A percentile compares a stretch with the other conserved stretches of the same genome.
Evolutionary conservation across 495 filamentous ascomycete genomes (phyloP).

Genomic region (Penicillium argentinense): DNA sequence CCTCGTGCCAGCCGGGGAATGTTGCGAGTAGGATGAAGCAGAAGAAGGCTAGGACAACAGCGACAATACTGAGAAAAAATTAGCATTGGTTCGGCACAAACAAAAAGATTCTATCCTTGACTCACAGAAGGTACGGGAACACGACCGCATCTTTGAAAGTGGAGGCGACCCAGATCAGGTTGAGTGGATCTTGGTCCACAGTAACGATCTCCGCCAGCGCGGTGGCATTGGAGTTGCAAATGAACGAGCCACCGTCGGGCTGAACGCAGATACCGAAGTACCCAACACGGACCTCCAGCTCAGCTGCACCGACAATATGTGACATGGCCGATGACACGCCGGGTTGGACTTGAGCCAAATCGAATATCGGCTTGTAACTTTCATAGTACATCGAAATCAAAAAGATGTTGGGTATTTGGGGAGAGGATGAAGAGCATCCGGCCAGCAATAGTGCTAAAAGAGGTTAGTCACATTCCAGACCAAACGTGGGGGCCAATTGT

Average conservation of each 20-base stretch:
- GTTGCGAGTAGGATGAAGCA: constrained; percentile 70
- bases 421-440: constrained; percentile 69
- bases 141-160: constrained; percentile 74
- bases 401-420: constrained; percentile 67
- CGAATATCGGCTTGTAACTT: constrained; percentile 59
- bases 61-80: constrained; percentile 55
- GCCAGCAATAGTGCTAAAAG: constrained; percentile 61
- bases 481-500: not conserved
- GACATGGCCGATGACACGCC: constrained; percentile 67
- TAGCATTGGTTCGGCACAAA: constrained; percentile 3
- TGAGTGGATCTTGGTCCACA: constrained; percentile 67
- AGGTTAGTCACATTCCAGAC: constrained; percentile 25
- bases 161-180: constrained; percentile 68
- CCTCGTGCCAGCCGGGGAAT: constrained; percentile 73
- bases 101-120: constrained; percentile 1
- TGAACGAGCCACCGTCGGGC: constrained; percentile 59
- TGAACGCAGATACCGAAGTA: constrained; percentile 72
- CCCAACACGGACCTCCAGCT: constrained; percentile 67
- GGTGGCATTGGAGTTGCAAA: constrained; percentile 68
- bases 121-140: constrained; percentile 68
- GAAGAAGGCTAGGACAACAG: constrained; percentile 68
- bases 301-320: constrained; percentile 62
- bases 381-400: constrained; percentile 71
- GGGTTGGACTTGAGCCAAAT: constrained; percentile 78
- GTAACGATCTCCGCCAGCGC: constrained; percentile 61